phyloP scores from a whole-genome alignment of 345 rosid species.

The Lepidium africanum region DNA sequence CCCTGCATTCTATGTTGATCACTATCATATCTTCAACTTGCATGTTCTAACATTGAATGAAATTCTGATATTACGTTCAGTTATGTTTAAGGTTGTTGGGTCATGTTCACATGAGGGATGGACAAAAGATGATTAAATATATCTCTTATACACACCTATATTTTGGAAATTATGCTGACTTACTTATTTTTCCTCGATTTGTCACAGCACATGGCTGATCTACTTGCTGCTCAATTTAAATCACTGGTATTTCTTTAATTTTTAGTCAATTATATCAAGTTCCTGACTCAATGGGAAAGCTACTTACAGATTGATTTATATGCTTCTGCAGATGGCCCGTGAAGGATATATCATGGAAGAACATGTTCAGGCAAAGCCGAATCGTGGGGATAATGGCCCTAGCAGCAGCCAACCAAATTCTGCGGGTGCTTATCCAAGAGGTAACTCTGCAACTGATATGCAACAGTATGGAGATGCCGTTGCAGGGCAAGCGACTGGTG shows the following conservation, averaged over 20 bases:
- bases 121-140: not conserved
- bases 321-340: conserved; percentile 53
- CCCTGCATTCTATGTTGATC: conserved; percentile 8
- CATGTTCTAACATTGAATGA: conserved; percentile 5
- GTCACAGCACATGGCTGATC: conserved; percentile 76
- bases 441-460: conserved; percentile 46
- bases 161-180: conserved; percentile 19
- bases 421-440: conserved; percentile 40
- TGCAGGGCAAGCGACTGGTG: conserved; percentile 47
- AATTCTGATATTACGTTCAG: not conserved
- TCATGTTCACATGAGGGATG: not conserved
- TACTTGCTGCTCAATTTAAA: conserved; percentile 62
- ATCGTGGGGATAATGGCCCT: conserved; percentile 33
- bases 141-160: not conserved
- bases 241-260: conserved; percentile 53
- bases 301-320: not conserved
- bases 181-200: conserved; percentile 26
- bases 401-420: conserved; percentile 46
- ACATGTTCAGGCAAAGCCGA: conserved; percentile 45
- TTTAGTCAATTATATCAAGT: not conserved
- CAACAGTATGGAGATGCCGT: conserved; percentile 55
- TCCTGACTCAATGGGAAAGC: not conserved
- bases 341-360: conserved; percentile 61
- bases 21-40: conserved; percentile 3
- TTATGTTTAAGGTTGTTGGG: not conserved